These are phyloP conservation scores for Boletus subcaerulescens DNA, from an alignment of 768 basidiomycete genomes.

Conservation along the genomic window DNA sequence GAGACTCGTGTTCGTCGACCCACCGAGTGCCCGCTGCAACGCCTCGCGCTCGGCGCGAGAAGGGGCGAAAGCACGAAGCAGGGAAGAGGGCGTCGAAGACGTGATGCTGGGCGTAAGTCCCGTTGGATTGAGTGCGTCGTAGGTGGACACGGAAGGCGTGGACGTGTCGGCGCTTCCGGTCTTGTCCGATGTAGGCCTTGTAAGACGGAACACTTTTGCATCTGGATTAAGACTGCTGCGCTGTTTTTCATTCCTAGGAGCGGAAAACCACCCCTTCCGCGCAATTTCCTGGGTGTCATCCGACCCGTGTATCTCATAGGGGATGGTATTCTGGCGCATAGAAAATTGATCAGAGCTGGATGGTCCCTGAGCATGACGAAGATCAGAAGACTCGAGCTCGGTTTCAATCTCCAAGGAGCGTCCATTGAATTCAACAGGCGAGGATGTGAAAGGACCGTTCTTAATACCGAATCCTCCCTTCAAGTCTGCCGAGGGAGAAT, in stretches of 20 bases:
- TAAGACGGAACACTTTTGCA: constrained; percentile 77
- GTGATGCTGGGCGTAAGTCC: constrained; percentile 42
- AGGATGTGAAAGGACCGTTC: constrained; percentile 33
- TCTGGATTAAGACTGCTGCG: constrained; percentile 79
- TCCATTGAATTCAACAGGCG: constrained; percentile 41
- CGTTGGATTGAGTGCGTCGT: constrained; percentile 61
- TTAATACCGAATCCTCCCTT: constrained; percentile 25
- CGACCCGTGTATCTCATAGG: constrained; percentile 31
- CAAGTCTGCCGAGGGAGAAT: constrained; percentile 59
- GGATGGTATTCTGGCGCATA: constrained; percentile 29
- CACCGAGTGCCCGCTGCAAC: constrained; percentile 73
- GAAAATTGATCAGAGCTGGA: constrained; percentile 20
- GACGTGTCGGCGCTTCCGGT: constrained; percentile 11
- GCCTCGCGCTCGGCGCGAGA: constrained; percentile 86
- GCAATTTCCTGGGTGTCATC: constrained; percentile 13
- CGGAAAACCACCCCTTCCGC: constrained; percentile 42
- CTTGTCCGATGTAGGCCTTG: constrained; percentile 23
- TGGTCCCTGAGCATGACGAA: constrained; percentile 27
- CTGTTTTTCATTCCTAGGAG: constrained; percentile 43
- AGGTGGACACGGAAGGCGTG: constrained; percentile 24
- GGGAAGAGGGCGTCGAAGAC: constrained; percentile 45
- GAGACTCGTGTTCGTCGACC: constrained; percentile 69
- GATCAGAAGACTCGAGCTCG: constrained; percentile 49
- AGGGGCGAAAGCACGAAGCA: constrained; percentile 82
- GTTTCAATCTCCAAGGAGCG: constrained; percentile 26